These are phyloP conservation scores for Thelonectria blattea DNA, from an alignment of 2,329 filamentous ascomycete genomes.

Conservation along the genomic window DNA sequence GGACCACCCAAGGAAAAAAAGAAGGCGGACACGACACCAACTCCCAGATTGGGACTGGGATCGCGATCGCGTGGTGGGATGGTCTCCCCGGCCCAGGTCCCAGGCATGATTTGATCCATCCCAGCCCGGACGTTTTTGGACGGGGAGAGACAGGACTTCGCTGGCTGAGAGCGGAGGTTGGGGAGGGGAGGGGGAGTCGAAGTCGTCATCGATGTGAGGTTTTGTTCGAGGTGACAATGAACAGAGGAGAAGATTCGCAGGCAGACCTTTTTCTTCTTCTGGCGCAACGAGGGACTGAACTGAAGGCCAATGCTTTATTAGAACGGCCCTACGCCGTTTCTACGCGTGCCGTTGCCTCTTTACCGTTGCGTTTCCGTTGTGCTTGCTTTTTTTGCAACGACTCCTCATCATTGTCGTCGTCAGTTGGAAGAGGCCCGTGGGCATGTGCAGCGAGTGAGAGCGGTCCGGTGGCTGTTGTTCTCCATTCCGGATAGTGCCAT, in stretches of 20 bases:
- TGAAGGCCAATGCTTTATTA: neutral
- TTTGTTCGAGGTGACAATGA: neutral
- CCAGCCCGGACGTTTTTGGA: neutral
- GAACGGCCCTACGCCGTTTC: too few species aligned
- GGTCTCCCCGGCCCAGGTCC: constrained; percentile 3
- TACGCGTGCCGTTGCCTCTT: too few species aligned
- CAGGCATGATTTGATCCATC: neutral
- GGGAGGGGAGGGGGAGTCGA: neutral
- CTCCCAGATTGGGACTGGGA: constrained; percentile 14
- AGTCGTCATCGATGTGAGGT: constrained; percentile 15
- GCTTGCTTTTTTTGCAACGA: neutral
- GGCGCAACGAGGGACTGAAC: neutral
- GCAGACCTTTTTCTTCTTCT: too few species aligned
- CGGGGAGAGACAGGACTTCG: neutral
- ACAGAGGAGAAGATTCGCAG: too few species aligned
- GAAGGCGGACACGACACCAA: constrained; percentile 7
- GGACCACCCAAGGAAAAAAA: neutral
- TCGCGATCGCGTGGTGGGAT: constrained; percentile 19
- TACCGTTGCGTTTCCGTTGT: too few species aligned
- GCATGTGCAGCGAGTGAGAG: neutral
- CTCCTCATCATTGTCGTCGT: neutral
- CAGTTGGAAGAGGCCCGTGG: neutral
- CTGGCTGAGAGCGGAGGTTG: neutral
- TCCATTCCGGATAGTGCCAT: neutral
- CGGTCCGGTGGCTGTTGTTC: neutral